These are phyloP conservation scores for Aspergillus eucalypticola DNA, from an alignment of 2,329 filamentous ascomycete genomes.

Conservation along the genomic window DNA sequence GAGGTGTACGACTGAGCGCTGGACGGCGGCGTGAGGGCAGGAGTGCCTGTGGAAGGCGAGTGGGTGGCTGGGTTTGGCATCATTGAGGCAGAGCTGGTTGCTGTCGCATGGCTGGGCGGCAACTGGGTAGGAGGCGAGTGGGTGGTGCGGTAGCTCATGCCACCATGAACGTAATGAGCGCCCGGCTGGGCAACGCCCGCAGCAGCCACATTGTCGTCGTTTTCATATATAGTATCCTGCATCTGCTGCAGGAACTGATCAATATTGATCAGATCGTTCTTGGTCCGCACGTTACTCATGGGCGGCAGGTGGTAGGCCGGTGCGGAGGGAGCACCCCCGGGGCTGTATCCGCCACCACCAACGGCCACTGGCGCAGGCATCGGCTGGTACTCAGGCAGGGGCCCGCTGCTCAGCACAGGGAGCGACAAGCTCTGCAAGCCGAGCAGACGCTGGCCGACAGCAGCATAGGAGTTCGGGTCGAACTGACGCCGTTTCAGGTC, in stretches of 20 bases:
- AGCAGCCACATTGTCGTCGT: conserved; percentile 75
- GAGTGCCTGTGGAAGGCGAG: conserved; percentile 55
- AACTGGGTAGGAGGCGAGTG: conserved; percentile 55
- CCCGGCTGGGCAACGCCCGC: conserved; percentile 76
- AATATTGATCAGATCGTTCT: conserved; percentile 90
- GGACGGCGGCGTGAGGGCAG: conserved; percentile 63
- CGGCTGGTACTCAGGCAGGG: conserved; percentile 55
- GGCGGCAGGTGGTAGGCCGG: conserved; percentile 83
- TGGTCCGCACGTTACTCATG: conserved; percentile 84
- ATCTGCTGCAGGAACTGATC: conserved; percentile 95
- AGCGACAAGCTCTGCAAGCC: conserved; percentile 71
- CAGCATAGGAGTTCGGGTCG: conserved; percentile 83
- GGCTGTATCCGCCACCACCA: conserved; percentile 55
- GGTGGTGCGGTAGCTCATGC: conserved; percentile 56
- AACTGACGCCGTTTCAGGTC: conserved; percentile 89
- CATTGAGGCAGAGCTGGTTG: conserved; percentile 41
- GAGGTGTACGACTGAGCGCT: conserved; percentile 65
- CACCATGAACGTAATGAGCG: conserved; percentile 62
- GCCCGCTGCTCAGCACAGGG: conserved; percentile 61
- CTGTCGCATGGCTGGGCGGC: conserved; percentile 43
- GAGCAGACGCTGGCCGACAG: conserved; percentile 85
- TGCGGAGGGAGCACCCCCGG: conserved; percentile 64
- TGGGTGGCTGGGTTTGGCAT: conserved; percentile 43
- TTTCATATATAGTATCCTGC: conserved; percentile 94
- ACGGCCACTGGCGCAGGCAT: conserved; percentile 58